phyloP scores from a whole-genome alignment of 768 basidiomycete species.

The Solioccasus polychromus region DNA sequence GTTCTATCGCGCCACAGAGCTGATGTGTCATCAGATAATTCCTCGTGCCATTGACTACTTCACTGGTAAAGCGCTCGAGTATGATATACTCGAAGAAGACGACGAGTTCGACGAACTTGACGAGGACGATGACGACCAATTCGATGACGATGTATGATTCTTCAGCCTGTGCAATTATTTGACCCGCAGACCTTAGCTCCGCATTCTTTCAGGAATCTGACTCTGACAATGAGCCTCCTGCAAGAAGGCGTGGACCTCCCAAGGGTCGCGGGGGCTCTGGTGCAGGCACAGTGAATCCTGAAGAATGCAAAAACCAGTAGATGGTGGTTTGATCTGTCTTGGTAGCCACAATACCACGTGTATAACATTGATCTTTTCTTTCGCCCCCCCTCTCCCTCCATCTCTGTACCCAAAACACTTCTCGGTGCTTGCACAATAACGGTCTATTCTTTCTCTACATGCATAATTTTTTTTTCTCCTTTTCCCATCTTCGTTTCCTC shows the following conservation, averaged over 20 bases:
- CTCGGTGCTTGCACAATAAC: constrained; percentile 5
- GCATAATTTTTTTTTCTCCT: no score
- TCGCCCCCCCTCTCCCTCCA: no score
- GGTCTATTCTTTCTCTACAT: no score
- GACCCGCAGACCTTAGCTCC: constrained; percentile 17
- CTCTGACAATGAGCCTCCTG: constrained; percentile 61
- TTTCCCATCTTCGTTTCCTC: no score
- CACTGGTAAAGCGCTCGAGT: constrained; percentile 92
- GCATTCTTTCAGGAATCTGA: constrained; percentile 55
- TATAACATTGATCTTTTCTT: constrained; percentile 16
- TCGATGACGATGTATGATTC: constrained; percentile 56
- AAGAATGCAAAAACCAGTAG: constrained; percentile 94
- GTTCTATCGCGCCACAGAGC: neutral
- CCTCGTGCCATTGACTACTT: constrained; percentile 97
- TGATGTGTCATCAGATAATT: constrained; percentile 61
- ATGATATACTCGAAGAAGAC: constrained; percentile 57
- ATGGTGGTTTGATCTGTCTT: constrained; percentile 10
- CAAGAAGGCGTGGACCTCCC: constrained; percentile 54
- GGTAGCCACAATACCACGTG: constrained; percentile 19
- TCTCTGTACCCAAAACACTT: constrained; percentile 12
- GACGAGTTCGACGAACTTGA: constrained; percentile 61
- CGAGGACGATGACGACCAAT: constrained; percentile 48
- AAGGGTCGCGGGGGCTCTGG: constrained; percentile 50
- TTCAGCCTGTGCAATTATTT: constrained; percentile 12
- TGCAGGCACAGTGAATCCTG: constrained; percentile 50